Percentiles rank a stretch among this genome's conserved stretches.
phyloP scores from a whole-genome alignment of 2,329 filamentous ascomycete species.

The Aspergillus novoparasiticus region DNA sequence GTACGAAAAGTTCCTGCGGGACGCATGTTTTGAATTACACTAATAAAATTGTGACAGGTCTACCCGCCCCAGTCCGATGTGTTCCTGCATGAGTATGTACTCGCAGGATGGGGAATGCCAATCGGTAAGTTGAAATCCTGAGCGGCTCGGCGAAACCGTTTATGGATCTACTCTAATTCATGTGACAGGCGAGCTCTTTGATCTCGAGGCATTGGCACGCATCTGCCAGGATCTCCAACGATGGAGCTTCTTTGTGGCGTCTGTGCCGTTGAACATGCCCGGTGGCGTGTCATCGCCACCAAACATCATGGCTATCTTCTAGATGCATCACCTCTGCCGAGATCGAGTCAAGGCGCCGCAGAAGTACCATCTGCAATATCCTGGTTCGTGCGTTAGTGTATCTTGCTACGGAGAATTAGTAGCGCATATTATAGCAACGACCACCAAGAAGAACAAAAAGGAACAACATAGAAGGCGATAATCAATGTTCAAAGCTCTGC shows the following conservation, averaged over 20 bases:
- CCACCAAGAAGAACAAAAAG: background rate
- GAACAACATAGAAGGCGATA: background rate
- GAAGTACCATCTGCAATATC: background rate
- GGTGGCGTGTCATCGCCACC: conserved; percentile 51
- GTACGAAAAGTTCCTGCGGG: conserved; percentile 31
- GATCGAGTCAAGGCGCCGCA: background rate
- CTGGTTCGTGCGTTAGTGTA: background rate
- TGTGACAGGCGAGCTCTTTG: conserved; percentile 47
- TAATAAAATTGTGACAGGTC: conserved; percentile 31
- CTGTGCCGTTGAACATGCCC: conserved; percentile 53
- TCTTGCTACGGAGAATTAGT: background rate
- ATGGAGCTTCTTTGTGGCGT: conserved; percentile 56
- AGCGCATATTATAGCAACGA: background rate
- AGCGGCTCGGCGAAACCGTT: background rate
- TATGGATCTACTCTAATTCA: conserved; percentile 6
- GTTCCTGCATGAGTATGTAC: conserved; percentile 51
- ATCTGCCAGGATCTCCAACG: conserved; percentile 40
- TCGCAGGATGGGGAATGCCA: conserved; percentile 56
- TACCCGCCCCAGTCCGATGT: conserved; percentile 46
- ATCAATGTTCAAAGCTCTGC: background rate
- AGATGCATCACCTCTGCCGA: conserved; percentile 5
- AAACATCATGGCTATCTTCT: conserved; percentile 51
- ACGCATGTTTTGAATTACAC: background rate
- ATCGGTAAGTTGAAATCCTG: conserved; percentile 40
- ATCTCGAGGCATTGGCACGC: conserved; percentile 47